phyloP scores from a whole-genome alignment of 2,329 filamentous ascomycete genomes.

The Chrysosporium queenslandicum region DNA sequence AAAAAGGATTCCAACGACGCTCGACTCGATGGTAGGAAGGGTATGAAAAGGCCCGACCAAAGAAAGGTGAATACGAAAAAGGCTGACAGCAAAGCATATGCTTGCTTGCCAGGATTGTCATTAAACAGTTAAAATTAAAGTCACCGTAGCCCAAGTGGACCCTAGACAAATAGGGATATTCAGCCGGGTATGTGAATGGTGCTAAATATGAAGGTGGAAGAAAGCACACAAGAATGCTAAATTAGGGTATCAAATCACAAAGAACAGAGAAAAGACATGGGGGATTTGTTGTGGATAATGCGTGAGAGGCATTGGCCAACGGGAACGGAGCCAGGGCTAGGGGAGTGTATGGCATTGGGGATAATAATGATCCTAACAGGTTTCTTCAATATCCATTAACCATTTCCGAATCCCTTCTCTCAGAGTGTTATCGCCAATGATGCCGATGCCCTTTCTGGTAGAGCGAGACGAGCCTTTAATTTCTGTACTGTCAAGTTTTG shows the following conservation, averaged over 20 bases:
- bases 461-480: conserved; percentile 10
- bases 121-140: conserved; percentile 5
- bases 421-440: conserved; percentile 41
- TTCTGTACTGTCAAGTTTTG: conserved; percentile 18
- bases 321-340: too few relatives aligned
- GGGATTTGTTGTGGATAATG: background rate
- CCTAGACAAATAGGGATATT: too few relatives aligned
- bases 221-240: background rate
- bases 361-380: conserved; percentile 25
- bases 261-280: background rate
- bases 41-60: background rate
- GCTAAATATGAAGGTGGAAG: too few relatives aligned
- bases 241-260: conserved; percentile 6
- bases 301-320: too few relatives aligned
- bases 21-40: background rate
- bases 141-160: background rate
- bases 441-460: conserved; percentile 26
- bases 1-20: background rate
- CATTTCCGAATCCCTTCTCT: conserved; percentile 49
- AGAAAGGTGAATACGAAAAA: background rate
- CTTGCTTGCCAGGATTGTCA: background rate
- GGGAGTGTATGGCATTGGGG: too few relatives aligned
- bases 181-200: too few relatives aligned
- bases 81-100: background rate
- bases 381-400: conserved; percentile 43